Evolutionary conservation across 495 filamentous ascomycete genomes (phyloP), one percentile per base, ranked within the genome.

Genomic region (Oleoguttula mirabilis): DNA sequence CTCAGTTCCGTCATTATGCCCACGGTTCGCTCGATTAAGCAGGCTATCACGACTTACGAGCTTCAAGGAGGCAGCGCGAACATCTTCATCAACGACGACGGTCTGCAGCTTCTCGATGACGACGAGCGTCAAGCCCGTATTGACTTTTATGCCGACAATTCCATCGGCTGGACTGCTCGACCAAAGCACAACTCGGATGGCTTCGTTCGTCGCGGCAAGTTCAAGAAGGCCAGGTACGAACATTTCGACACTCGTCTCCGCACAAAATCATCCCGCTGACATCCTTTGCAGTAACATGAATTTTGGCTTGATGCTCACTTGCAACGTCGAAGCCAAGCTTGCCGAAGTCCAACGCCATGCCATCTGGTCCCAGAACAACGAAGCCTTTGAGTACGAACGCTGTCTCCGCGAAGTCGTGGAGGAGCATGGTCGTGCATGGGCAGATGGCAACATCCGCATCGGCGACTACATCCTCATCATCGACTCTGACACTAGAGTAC

Each of bases 31-130:
- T 82, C 78, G 12, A 69, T 83, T 57, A 82, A 83, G 59, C 68
- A 76, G 50, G 79, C 79, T 36, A 82, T 82, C 53, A 78, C 78
- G 28, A 84, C 80, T 0, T 86, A 86, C 55, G 81, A 86, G 52
- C 67, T 85, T 30, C 81, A 85, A 56, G 81, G 81, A 41, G 81
- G 81, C 21, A 83, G 80, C 0, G 81, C 81, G 10, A 85, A 85
- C 54, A 73, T 86, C 60, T 83, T 86, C 52, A 70, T 86, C 61
- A 84, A 86, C 56, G 81, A 86, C 52, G 81, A 86, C 50, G 81
- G 82, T 43, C 63, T 86, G 30, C 82, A 85, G 55, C 62, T 85
- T 14, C 67, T 82, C 39, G 58, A 62, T 22, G 77, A 80, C 45
- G 76, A 82, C 42, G 77, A 82, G 30, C 67, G 77, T 36, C 67